A percentile compares a stretch with the other conserved stretches of the same genome.
phyloP scores from a whole-genome alignment of 1,284 basidiomycete genomes.

The Peniophora sp. region DNA sequence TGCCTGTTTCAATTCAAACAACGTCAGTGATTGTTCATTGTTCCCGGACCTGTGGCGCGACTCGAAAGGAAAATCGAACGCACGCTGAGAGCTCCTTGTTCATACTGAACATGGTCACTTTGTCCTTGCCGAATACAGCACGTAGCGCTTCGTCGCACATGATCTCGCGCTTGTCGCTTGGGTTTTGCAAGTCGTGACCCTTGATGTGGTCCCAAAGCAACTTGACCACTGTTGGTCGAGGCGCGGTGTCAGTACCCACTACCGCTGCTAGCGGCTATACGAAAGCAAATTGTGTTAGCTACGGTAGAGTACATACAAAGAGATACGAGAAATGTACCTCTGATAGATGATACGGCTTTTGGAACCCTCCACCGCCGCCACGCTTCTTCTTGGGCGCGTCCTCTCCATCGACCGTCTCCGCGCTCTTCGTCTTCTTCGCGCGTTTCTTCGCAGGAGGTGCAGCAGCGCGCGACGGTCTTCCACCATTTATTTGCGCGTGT shows the following conservation, averaged over 20 bases:
- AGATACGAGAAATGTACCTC: conserved; percentile 32
- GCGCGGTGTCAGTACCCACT: conserved; percentile 42
- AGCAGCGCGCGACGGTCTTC: conserved; percentile 21
- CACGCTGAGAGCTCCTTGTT: conserved; percentile 76
- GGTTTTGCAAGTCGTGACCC: conserved; percentile 71
- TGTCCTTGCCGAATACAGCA: conserved; percentile 66
- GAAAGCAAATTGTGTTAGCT: no score
- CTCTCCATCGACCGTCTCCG: conserved; percentile 41
- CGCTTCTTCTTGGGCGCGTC: conserved; percentile 23
- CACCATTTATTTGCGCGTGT: conserved; percentile 59
- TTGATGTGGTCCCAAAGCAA: conserved; percentile 84
- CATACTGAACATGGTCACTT: conserved; percentile 36
- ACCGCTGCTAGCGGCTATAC: not conserved
- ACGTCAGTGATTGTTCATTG: no score
- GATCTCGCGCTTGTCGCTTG: conserved; percentile 72
- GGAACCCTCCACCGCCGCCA: conserved; percentile 44
- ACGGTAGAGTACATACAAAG: not conserved
- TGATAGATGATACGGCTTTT: conserved; percentile 66
- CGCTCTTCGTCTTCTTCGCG: conserved; percentile 38
- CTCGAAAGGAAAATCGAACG: conserved; percentile 22
- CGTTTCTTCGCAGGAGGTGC: conserved; percentile 32
- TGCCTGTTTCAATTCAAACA: no score
- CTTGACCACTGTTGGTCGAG: conserved; percentile 86
- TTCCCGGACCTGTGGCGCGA: no score
- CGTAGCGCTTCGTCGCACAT: conserved; percentile 67